Evolutionary conservation across 352 stramenopile species (phyloP), one percentile per base, ranked within the genome.

Genomic region (Ophiocytium majus): DNA sequence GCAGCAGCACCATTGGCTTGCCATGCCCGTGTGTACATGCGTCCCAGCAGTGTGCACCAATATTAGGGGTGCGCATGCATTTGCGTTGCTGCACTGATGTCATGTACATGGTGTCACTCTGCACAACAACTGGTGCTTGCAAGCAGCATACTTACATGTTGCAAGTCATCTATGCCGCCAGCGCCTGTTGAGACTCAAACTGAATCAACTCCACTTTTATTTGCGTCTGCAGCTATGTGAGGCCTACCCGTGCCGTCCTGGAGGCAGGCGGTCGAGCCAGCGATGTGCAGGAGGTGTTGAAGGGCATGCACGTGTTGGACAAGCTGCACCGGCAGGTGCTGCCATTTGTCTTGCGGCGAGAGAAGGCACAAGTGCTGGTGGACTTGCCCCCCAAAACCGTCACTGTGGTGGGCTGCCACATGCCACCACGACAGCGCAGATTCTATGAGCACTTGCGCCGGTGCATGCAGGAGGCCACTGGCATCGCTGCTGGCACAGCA

Each of bases 361-460:
- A 95, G n/a, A 99, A 99, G 89, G 90, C 93, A 28, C 89, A 97
- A 86, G 97, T 99, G 50, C 91, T 99, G 35, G 92, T 92, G 50
- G 97, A 99, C 76, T 89, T 99, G 34, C 97, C 97, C 43, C 94
- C 96, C 31, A 99, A 99, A 91, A 98, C 96, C 76, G 94, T 99
- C 50, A 96, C 94, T 9, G 96, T 98, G 83, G 89, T 99, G 74
- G 85, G 95, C 35, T 92, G 96, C 79, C 87, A 92, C 14, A 91
- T 99, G 31, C 95, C 94, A n/a, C 83, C 91, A 1, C 57, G 95
- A 37, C 97, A 99, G 89, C 85, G 90, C 37, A 83, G 88, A 14
- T 82, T 98, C 19, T 98, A 99, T 81, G 32, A 35, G 35, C 32
- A 78, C 5, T 17, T 78, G 35, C 49, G 50, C 75, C 5, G 36